A percentile compares a stretch with the other conserved stretches of the same genome.
Conservation (phyloP, 768 basidiomycete species). For the Pholiota microspora region DNA sequence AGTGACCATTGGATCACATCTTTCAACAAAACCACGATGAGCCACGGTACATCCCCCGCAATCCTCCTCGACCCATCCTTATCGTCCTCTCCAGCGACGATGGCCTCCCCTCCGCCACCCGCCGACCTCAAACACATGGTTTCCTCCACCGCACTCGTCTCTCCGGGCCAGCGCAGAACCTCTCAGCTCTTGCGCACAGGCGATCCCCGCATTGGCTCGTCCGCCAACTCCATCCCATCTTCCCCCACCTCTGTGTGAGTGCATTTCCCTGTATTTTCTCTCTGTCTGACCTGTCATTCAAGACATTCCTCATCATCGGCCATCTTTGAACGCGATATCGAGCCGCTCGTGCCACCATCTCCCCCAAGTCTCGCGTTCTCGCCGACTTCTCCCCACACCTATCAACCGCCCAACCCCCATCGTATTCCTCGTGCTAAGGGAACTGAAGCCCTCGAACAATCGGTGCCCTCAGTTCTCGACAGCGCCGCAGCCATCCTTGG, state of each 20-base stretch:
- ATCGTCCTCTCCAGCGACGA: neutral
- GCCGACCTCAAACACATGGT: constrained; percentile 51
- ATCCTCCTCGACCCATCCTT: neutral
- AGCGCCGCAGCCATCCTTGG: constrained; percentile 76
- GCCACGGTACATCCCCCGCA: neutral
- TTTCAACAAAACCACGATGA: neutral
- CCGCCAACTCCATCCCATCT: constrained; percentile 74
- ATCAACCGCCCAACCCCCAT: constrained; percentile 57
- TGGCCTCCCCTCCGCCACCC: neutral
- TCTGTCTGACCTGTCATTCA: constrained; percentile 9
- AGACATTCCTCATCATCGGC: constrained; percentile 81
- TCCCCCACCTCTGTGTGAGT: constrained; percentile 78
- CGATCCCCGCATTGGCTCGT: constrained; percentile 52
- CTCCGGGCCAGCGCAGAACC: constrained; percentile 27
- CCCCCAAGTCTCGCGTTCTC: constrained; percentile 27
- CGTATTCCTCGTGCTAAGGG: constrained; percentile 69
- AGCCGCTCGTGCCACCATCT: constrained; percentile 48
- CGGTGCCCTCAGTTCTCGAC: constrained; percentile 85
- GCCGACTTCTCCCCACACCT: constrained; percentile 29
- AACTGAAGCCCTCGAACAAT: constrained; percentile 72
- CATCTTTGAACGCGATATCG: constrained; percentile 91
- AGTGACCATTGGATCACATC: neutral
- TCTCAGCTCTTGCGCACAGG: constrained; percentile 48
- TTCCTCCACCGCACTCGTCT: constrained; percentile 40
- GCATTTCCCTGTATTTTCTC: constrained; percentile 4